These are phyloP conservation scores for Lactarius evosmus DNA, from an alignment of 768 basidiomycete species.

Conservation along the genomic window DNA sequence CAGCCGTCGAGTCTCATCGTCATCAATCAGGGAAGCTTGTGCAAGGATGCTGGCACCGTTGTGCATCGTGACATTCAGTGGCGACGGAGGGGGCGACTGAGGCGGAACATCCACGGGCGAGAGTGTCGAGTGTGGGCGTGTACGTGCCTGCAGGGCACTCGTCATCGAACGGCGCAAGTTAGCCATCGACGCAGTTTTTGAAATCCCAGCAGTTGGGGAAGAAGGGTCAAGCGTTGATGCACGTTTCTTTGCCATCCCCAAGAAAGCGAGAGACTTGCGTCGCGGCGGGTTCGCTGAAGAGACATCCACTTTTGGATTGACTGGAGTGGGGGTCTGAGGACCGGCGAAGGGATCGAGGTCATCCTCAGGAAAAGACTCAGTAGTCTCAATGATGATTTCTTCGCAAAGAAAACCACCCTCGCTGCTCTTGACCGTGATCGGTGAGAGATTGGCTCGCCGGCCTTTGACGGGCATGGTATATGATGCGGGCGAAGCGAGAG, in stretches of 20 bases:
- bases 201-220: background rate
- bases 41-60: slow-evolving; percentile 53
- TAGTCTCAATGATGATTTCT: slow-evolving; percentile 17
- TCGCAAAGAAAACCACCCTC: slow-evolving; percentile 12
- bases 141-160: background rate
- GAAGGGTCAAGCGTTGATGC: background rate
- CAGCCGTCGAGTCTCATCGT: slow-evolving; percentile 66
- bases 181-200: slow-evolving; percentile 9
- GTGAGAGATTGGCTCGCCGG: background rate
- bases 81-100: slow-evolving; percentile 33
- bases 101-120: background rate
- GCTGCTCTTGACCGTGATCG: slow-evolving; percentile 14
- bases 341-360: slow-evolving; percentile 8
- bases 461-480: slow-evolving; percentile 1
- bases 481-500: background rate
- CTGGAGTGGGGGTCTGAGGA: slow-evolving; percentile 1
- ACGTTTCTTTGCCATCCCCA: slow-evolving; percentile 1
- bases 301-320: background rate
- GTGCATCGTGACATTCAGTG: slow-evolving; percentile 59
- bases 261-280: slow-evolving; percentile 10
- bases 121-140: background rate
- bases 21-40: slow-evolving; percentile 53
- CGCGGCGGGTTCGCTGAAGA: background rate
- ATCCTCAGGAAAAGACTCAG: slow-evolving; percentile 14
- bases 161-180: slow-evolving; percentile 19